Conservation (phyloP, 129 eudicot species). For the Sambucus nigra region DNA sequence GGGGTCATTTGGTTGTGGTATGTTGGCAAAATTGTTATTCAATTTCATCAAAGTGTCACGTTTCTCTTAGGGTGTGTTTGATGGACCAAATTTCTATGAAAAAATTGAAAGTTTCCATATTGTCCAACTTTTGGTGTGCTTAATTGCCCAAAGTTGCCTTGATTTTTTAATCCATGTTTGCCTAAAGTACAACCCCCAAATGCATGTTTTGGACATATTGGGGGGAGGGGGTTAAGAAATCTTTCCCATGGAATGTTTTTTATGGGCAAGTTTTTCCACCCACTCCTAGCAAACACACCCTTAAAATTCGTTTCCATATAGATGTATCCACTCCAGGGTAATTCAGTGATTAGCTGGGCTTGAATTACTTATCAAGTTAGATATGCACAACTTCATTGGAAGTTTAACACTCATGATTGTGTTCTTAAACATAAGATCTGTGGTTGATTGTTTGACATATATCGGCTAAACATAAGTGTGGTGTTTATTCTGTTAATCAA, state of each 20-base stretch:
- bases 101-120: too few species aligned
- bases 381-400: too few species aligned
- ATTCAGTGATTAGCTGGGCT: too few species aligned
- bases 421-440: background rate
- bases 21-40: constrained; percentile 11
- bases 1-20: constrained; percentile 99
- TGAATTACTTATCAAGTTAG: too few species aligned
- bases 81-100: background rate
- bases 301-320: too few species aligned
- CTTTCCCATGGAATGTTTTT: background rate
- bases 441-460: background rate
- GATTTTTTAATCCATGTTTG: background rate
- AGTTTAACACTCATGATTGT: background rate
- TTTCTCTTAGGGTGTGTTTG: constrained; percentile 1
- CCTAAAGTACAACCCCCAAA: background rate
- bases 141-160: too few species aligned
- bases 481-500: background rate
- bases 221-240: too few species aligned
- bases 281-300: too few species aligned
- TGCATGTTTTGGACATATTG: too few species aligned
- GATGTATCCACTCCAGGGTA: too few species aligned
- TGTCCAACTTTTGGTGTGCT: too few species aligned
- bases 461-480: background rate
- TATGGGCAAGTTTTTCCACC: background rate
- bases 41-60: background rate